These are phyloP conservation scores for Blastocystis sp. DNA, from an alignment of 352 stramenopile genomes.

Conservation along the genomic window DNA sequence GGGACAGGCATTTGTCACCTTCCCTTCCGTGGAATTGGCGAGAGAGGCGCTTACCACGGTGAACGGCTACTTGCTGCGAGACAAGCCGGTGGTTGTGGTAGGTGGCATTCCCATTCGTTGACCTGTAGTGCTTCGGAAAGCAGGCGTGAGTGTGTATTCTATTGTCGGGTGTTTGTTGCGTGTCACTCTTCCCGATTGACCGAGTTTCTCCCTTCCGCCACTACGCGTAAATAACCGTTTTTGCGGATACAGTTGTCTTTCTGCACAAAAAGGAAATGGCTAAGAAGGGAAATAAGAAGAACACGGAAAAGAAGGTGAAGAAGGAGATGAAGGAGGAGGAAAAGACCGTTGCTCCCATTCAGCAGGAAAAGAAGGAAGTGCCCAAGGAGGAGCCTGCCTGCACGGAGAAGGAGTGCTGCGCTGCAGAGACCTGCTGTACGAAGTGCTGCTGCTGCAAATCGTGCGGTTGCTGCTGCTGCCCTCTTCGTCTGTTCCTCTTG, in stretches of 20 bases:
- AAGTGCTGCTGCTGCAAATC: background rate
- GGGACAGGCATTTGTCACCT: conserved; percentile 81
- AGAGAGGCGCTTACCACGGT: conserved; percentile 74
- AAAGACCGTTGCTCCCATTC: background rate
- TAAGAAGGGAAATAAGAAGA: conserved; percentile 49
- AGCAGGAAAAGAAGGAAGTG: background rate
- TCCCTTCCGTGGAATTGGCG: conserved; percentile 75
- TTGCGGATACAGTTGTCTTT: background rate
- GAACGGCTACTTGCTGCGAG: conserved; percentile 78
- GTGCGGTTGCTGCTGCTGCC: background rate
- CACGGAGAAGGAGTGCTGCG: background rate
- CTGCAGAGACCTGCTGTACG: background rate
- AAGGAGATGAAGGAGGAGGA: background rate
- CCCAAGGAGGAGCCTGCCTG: background rate
- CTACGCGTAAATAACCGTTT: conserved; percentile 31
- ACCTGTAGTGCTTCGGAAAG: conserved; percentile 70
- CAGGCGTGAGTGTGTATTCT: background rate
- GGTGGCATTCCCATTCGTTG: conserved; percentile 67
- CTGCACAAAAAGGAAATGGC: background rate
- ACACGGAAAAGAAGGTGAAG: background rate
- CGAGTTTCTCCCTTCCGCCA: background rate
- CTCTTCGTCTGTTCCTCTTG: background rate
- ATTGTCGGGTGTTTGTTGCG: conserved; percentile 37
- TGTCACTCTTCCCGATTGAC: background rate
- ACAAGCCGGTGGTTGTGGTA: conserved; percentile 81